phyloP scores from a whole-genome alignment of 2,329 filamentous ascomycete species.

The Exophiala dermatitidis region DNA sequence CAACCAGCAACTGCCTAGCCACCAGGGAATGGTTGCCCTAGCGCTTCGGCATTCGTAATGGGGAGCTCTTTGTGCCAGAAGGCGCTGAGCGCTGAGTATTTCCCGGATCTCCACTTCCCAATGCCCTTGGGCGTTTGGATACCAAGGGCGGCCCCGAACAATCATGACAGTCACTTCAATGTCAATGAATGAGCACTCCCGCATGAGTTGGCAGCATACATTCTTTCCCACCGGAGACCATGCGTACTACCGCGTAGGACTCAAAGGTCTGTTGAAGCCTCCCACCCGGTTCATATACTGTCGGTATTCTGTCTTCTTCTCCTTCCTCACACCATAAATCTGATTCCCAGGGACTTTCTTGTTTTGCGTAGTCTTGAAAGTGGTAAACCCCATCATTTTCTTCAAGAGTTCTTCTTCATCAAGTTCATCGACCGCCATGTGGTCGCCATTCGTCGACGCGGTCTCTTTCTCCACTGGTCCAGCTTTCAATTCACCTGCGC shows the following conservation, averaged over 20 bases:
- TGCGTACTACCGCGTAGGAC: slow-evolving; percentile 34
- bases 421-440: slow-evolving; percentile 42
- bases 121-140: too few relatives aligned
- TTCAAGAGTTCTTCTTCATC: slow-evolving; percentile 65
- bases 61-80: too few relatives aligned
- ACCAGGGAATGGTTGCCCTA: too few relatives aligned
- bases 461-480: slow-evolving; percentile 24
- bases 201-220: slow-evolving; percentile 9
- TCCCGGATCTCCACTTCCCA: too few relatives aligned
- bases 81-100: too few relatives aligned
- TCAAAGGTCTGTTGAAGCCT: slow-evolving; percentile 46
- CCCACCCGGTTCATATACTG: slow-evolving; percentile 73
- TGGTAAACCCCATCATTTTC: slow-evolving; percentile 82
- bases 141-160: too few relatives aligned
- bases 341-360: slow-evolving; percentile 85
- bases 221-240: too few relatives aligned
- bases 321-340: slow-evolving; percentile 73
- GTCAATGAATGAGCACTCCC: slow-evolving; percentile 15
- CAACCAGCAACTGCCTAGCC: too few relatives aligned
- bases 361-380: slow-evolving; percentile 79
- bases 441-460: slow-evolving; percentile 20
- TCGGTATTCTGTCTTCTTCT: slow-evolving; percentile 89
- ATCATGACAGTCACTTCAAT: too few relatives aligned
- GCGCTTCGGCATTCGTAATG: too few relatives aligned
- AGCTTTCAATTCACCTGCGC: slow-evolving; percentile 30